A percentile compares a stretch with the other conserved stretches of the same genome.
Conservation (phyloP, 202 grass and related monocot species). For the Panicum virgatum region DNA sequence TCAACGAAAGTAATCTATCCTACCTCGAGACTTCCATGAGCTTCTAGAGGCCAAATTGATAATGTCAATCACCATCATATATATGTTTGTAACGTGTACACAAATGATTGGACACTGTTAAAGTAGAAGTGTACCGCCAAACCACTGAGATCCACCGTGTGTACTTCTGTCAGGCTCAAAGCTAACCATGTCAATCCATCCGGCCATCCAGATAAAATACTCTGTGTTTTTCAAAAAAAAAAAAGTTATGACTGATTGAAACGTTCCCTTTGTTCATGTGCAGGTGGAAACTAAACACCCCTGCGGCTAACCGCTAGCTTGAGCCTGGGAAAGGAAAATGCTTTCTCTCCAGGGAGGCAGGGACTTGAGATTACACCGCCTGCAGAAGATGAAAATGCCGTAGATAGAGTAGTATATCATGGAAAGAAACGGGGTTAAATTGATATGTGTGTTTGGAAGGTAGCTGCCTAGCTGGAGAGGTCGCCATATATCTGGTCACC, state of each 20-base stretch:
- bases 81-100: neutral
- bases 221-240: too few species aligned
- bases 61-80: neutral
- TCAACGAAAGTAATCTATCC: neutral
- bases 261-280: too few species aligned
- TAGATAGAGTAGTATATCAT: too few species aligned
- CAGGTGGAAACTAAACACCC: neutral
- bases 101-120: neutral
- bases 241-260: neutral
- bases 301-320: neutral
- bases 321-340: neutral
- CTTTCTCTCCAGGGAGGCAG: neutral
- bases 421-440: neutral
- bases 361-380: neutral
- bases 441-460: constrained; percentile 11
- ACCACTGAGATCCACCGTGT: neutral
- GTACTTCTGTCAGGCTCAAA: neutral
- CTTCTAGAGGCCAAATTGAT: constrained; percentile 4
- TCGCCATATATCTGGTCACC: constrained; percentile 1
- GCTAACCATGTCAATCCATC: neutral
- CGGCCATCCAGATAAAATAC: neutral
- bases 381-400: neutral
- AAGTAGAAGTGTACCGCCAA: neutral
- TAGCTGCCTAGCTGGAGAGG: neutral
- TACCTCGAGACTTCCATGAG: neutral